Conservation (phyloP, 116 monocot genomes). For the Trichopus zeylanicus region DNA sequence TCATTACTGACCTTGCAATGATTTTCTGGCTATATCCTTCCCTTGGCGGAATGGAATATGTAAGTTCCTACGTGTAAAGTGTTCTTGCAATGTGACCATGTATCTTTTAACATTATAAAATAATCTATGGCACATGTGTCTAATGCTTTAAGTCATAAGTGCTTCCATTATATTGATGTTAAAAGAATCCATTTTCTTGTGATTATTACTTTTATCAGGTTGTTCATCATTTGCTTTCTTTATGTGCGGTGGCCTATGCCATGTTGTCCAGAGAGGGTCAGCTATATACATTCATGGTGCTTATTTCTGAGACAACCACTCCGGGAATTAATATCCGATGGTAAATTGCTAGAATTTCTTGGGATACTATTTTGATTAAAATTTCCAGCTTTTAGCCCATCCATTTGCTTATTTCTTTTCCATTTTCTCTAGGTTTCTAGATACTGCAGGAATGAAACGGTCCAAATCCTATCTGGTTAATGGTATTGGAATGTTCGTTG, state of each 20-base stretch:
- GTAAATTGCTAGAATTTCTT: conserved; percentile 15
- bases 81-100: too few species aligned
- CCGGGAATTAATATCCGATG: conserved; percentile 65
- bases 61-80: too few species aligned
- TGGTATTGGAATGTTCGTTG: conserved; percentile 50
- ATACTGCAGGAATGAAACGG: conserved; percentile 67
- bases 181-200: too few species aligned
- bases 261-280: conserved; percentile 73
- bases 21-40: conserved; percentile 83
- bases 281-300: conserved; percentile 66
- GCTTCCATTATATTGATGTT: too few species aligned
- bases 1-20: conserved; percentile 76
- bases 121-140: too few species aligned
- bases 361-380: not conserved
- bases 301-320: conserved; percentile 75
- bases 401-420: not conserved
- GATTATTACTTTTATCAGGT: conserved; percentile 66
- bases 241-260: conserved; percentile 59
- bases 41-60: conserved; percentile 93
- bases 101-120: too few species aligned
- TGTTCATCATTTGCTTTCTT: conserved; percentile 66
- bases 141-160: too few species aligned
- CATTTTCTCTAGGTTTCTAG: conserved; percentile 70
- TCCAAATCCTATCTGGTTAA: conserved; percentile 61
- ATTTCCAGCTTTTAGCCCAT: not conserved